phyloP scores from a whole-genome alignment of 1,284 basidiomycete genomes.

The Microbotryum silenes-acaulis region DNA sequence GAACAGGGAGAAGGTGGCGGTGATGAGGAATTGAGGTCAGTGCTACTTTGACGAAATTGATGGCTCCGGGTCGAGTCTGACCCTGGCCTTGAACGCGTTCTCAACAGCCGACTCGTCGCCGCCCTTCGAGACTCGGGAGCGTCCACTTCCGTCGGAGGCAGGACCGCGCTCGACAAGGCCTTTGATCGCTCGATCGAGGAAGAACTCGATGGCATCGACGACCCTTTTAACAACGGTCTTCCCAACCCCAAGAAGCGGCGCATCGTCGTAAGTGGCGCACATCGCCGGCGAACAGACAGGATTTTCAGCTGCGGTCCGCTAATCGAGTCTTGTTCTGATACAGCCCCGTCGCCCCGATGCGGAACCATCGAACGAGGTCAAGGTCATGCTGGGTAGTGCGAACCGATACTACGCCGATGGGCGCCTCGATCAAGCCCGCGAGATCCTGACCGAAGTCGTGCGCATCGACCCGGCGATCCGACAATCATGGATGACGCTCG shows the following conservation, averaged over 20 bases:
- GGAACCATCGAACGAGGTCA: slow-evolving; percentile 66
- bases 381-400: slow-evolving; percentile 70
- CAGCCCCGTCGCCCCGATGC: slow-evolving; percentile 41
- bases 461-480: slow-evolving; percentile 80
- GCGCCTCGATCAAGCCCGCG: slow-evolving; percentile 61
- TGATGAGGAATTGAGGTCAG: slow-evolving; percentile 21
- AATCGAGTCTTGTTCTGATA: not conserved
- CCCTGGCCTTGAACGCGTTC: not conserved
- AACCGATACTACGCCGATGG: slow-evolving; percentile 77
- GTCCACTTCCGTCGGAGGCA: slow-evolving; percentile 45
- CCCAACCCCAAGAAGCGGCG: slow-evolving; percentile 12
- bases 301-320: too few species aligned
- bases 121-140: slow-evolving; percentile 49
- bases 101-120: slow-evolving; percentile 53
- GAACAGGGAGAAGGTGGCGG: slow-evolving; percentile 7
- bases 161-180: slow-evolving; percentile 51
- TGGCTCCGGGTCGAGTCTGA: not conserved
- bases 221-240: slow-evolving; percentile 50
- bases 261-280: not conserved
- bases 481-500: slow-evolving; percentile 74
- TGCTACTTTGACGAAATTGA: not conserved
- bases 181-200: slow-evolving; percentile 58
- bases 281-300: too few species aligned
- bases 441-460: slow-evolving; percentile 81
- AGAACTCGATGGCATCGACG: slow-evolving; percentile 51